phyloP scores from a whole-genome alignment of 176 grass and related monocot genomes.

The Cenchrus purpureus region DNA sequence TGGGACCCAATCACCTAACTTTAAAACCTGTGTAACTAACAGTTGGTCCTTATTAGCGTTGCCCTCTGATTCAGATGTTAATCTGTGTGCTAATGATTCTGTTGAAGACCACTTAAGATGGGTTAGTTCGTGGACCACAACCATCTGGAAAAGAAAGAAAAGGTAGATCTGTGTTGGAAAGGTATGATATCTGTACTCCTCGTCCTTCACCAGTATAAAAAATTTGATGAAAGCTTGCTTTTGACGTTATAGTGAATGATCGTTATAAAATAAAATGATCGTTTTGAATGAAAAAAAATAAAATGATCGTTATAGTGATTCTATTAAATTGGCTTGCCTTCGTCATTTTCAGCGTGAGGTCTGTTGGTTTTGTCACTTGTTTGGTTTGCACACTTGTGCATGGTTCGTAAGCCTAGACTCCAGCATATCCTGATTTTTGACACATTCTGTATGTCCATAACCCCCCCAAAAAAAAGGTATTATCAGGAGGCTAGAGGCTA shows the following conservation, averaged over 20 bases:
- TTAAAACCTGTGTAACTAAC: not conserved
- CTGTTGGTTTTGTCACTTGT: not conserved
- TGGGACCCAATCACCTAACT: not conserved
- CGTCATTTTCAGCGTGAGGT: not conserved
- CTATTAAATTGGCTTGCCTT: not conserved
- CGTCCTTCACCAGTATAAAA: not conserved
- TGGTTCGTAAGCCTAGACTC: not conserved
- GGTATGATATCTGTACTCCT: not conserved
- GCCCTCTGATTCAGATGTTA: not conserved
- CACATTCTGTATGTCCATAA: constrained; percentile 27
- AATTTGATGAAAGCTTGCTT: not conserved
- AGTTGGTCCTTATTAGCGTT: not conserved
- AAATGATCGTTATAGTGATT: not conserved
- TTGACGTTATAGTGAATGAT: too few relatives aligned
- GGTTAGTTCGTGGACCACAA: not conserved
- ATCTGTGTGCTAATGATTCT: constrained; percentile 1
- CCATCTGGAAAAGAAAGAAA: not conserved
- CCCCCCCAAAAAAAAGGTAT: constrained; percentile 16
- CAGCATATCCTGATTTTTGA: not conserved
- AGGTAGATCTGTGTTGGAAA: not conserved
- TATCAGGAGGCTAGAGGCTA: constrained; percentile 13
- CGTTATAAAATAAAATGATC: not conserved
- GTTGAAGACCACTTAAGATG: not conserved
- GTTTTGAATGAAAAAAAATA: not conserved
- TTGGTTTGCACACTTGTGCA: not conserved